Evolutionary conservation across 768 basidiomycete species (phyloP), one percentile per base, ranked within the genome.

Genomic region (Trametes coccinea): DNA sequence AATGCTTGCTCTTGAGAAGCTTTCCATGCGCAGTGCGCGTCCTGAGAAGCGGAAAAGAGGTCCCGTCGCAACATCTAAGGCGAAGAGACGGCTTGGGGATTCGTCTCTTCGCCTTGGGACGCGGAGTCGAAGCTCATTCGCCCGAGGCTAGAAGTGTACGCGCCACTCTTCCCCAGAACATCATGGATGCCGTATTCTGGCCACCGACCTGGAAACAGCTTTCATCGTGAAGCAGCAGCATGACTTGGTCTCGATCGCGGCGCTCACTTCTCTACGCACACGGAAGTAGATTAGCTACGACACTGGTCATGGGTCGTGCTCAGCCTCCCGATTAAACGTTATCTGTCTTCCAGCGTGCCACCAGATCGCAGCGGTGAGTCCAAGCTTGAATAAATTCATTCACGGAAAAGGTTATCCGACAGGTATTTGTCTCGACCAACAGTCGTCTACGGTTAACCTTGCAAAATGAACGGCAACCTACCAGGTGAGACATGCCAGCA

Each of bases 311-410:
- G 53, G 53, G 53, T 53, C 41, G 29, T 29, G 39, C 48, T 37
- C 34, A 11, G 34, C 14, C 14, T 43, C 41, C n/a, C 56, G 56
- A 50, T 51, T 58, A 48, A 58, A 58, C 56, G 49, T 33, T 50
- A 58, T 58, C 56, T 50, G 48, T 30, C 22, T 29, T 27, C 10
- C 11, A 22, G 16, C 48, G 56, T 51, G 56, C 56, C 48, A 58
- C 56, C 56, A 58, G 56, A 58, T 58, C 56, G 48, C 40, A 40
- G 48, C 49, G 56, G 40, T 37, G 56, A 34, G 5, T 43, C 10
- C 27, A 46, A 10, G n/a, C 41, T 9, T 14, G 41, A 1, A 43
- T 14, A 43, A 43, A 8, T 43, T 5, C n/a, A n/a, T 8, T 22
- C 8, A 14, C 41, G 14, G 41, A n/a, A 13, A n/a, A 43, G 41